These are phyloP conservation scores for Perilla frutescens DNA, from an alignment of 257 asterid species.

Conservation along the genomic window DNA sequence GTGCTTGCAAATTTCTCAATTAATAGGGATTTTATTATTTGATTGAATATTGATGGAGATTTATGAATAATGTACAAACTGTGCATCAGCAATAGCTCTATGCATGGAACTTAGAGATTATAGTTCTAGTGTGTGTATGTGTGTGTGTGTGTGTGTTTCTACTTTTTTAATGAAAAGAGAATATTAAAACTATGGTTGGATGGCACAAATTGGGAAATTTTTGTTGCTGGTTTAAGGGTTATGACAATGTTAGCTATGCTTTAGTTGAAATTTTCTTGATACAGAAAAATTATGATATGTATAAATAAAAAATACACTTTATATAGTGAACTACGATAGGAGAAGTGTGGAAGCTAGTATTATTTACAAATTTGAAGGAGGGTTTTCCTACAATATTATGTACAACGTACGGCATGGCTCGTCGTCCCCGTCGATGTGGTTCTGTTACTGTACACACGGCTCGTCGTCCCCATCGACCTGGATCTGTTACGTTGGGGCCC, in stretches of 20 bases:
- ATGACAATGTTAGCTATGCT: too few species aligned
- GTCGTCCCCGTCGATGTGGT: neutral
- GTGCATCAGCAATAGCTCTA: too few species aligned
- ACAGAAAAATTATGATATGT: neutral
- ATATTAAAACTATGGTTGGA: too few species aligned
- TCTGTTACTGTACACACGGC: neutral
- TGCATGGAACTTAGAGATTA: too few species aligned
- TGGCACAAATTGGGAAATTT: too few species aligned
- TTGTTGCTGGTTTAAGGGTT: too few species aligned
- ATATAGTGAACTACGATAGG: too few species aligned
- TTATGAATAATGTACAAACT: neutral
- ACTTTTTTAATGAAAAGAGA: too few species aligned
- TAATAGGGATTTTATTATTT: neutral
- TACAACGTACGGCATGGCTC: slow-evolving; percentile 22
- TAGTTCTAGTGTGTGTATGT: too few species aligned
- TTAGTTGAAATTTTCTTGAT: too few species aligned
- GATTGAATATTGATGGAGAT: neutral
- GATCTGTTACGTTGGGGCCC: slow-evolving; percentile 3
- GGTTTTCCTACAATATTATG: slow-evolving; percentile 19
- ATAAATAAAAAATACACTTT: too few species aligned
- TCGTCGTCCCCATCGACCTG: slow-evolving; percentile 6
- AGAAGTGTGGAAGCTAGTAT: neutral
- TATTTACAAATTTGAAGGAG: slow-evolving; percentile 18
- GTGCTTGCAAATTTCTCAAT: slow-evolving; percentile 8
- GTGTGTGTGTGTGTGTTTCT: too few species aligned